Percentiles rank a stretch among this genome's conserved stretches.
Evolutionary conservation across 768 basidiomycete genomes (phyloP).

Genomic region (Omphalotus guepiniiformis): DNA sequence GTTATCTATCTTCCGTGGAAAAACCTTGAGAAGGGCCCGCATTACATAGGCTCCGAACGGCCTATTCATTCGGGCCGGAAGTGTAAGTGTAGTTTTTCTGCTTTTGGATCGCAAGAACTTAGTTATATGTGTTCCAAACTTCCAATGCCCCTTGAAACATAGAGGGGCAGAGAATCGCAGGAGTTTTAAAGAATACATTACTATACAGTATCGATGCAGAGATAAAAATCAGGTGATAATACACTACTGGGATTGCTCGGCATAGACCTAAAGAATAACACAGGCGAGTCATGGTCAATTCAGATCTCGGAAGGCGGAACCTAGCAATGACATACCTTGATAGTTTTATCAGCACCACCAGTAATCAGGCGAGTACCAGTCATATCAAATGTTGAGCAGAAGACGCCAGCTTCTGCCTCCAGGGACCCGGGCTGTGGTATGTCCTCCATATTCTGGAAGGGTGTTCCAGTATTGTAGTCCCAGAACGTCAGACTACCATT

Average conservation of each 20-base stretch:
- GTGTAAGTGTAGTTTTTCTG: no score
- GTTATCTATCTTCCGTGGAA: neutral
- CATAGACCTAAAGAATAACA: slow-evolving; percentile 47
- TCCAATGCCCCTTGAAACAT: no score
- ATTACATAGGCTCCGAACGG: neutral
- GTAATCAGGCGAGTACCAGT: slow-evolving; percentile 94
- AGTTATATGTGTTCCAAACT: neutral
- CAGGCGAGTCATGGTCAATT: neutral
- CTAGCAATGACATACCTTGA: slow-evolving; percentile 60
- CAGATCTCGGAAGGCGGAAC: neutral
- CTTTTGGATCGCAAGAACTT: no score
- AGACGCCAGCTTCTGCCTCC: slow-evolving; percentile 94
- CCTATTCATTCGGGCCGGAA: neutral
- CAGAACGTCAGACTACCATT: slow-evolving; percentile 90
- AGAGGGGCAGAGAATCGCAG: no score
- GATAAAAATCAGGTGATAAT: slow-evolving; percentile 2
- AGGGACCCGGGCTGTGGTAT: slow-evolving; percentile 96
- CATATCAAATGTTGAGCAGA: slow-evolving; percentile 95
- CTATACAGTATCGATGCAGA: no score
- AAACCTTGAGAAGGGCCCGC: neutral
- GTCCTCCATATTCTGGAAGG: slow-evolving; percentile 93
- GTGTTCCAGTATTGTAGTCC: slow-evolving; percentile 93
- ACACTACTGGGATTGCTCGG: slow-evolving; percentile 59
- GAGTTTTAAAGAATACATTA: no score
- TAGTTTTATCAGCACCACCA: slow-evolving; percentile 97